phyloP scores from a whole-genome alignment of 2,329 filamentous ascomycete genomes.

The Trichoderma arundinaceum region DNA sequence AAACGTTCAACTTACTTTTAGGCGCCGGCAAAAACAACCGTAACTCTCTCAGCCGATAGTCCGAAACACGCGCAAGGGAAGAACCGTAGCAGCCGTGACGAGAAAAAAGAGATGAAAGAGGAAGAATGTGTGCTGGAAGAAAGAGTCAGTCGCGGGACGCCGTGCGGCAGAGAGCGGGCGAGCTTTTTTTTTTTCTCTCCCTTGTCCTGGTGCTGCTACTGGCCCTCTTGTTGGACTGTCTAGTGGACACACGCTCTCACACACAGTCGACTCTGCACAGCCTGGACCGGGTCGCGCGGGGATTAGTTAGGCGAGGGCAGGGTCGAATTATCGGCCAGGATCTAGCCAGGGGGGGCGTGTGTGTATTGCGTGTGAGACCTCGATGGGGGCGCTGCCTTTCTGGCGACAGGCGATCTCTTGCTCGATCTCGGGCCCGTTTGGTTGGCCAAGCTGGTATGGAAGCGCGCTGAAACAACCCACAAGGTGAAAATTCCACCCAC shows the following conservation, averaged over 20 bases:
- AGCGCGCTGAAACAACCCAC: constrained; percentile 40
- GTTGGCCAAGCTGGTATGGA: constrained; percentile 26
- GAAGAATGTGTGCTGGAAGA: constrained; percentile 38
- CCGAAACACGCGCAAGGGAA: constrained; percentile 56
- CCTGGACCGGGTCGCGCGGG: constrained; percentile 39
- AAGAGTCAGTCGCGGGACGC: constrained; percentile 43
- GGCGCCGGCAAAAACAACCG: constrained; percentile 58
- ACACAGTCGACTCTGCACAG: constrained; percentile 35
- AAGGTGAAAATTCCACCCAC: constrained; percentile 27
- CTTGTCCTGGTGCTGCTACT: constrained; percentile 40
- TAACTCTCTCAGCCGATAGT: constrained; percentile 50
- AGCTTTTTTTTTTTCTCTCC: constrained; percentile 46
- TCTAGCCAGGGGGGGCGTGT: constrained; percentile 37
- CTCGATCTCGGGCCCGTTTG: constrained; percentile 30
- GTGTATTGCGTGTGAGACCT: constrained; percentile 29
- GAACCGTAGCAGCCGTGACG: constrained; percentile 51
- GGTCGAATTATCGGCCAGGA: constrained; percentile 43
- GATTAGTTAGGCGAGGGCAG: constrained; percentile 41
- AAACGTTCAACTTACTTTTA: constrained; percentile 56
- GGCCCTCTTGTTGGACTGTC: constrained; percentile 35
- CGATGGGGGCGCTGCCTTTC: constrained; percentile 24
- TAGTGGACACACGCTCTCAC: constrained; percentile 29
- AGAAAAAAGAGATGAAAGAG: constrained; percentile 45
- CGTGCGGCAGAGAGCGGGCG: constrained; percentile 45
- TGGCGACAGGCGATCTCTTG: constrained; percentile 31